phyloP scores from a whole-genome alignment of 2,329 filamentous ascomycete species.

The Penicillium sp. region DNA sequence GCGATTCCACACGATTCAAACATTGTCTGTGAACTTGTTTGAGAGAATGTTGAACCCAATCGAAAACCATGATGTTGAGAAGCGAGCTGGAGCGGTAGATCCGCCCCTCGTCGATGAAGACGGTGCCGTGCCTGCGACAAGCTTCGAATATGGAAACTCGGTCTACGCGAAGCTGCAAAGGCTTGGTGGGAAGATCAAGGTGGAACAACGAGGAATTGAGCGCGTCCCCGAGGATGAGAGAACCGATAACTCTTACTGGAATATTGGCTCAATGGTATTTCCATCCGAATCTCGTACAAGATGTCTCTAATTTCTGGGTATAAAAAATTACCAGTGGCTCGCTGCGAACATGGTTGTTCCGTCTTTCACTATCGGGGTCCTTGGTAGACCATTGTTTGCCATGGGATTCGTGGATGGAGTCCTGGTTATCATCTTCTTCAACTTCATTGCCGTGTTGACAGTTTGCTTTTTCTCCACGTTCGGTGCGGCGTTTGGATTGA shows the following conservation, averaged over 20 bases:
- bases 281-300: conserved; percentile 9
- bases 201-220: conserved; percentile 75
- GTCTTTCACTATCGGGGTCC: conserved; percentile 71
- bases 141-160: conserved; percentile 56
- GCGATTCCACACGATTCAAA: not conserved
- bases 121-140: conserved; percentile 57
- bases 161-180: conserved; percentile 61
- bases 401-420: conserved; percentile 73
- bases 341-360: conserved; percentile 76
- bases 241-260: conserved; percentile 63
- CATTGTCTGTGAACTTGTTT: not conserved
- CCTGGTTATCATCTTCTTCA: conserved; percentile 71
- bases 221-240: conserved; percentile 70
- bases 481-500: conserved; percentile 69
- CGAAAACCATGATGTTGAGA: conserved; percentile 10
- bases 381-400: conserved; percentile 66
- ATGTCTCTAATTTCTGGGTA: conserved; percentile 16
- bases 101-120: conserved; percentile 9
- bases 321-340: conserved; percentile 59
- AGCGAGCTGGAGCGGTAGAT: conserved; percentile 4
- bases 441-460: conserved; percentile 66
- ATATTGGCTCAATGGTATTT: conserved; percentile 69
- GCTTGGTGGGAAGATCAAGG: conserved; percentile 62
- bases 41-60: not conserved
- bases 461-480: conserved; percentile 76